Evolutionary conservation across 805 yeast species (phyloP).

Genomic region (Monosporozyma servazzii): DNA sequence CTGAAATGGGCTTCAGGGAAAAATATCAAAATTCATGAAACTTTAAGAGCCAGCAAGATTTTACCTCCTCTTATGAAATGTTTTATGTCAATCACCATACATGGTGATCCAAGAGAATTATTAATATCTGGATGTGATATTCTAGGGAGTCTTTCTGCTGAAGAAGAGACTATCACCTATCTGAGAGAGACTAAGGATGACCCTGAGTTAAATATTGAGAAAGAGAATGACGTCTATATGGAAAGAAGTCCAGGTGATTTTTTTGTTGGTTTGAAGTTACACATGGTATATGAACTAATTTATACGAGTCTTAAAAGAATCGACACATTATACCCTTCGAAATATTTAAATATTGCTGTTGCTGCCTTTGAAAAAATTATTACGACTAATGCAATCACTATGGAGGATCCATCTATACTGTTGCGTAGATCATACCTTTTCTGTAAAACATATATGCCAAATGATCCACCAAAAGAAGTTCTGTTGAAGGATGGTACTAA

Average conservation of each 20-base stretch:
- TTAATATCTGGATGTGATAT: constrained; percentile 64
- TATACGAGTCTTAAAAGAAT: constrained; percentile 50
- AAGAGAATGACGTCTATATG: constrained; percentile 5
- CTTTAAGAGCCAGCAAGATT: constrained; percentile 22
- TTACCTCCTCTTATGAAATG: constrained; percentile 34
- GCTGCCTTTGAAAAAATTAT: constrained; percentile 48
- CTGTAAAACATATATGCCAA: constrained; percentile 48
- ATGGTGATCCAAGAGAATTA: constrained; percentile 77
- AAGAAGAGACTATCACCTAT: constrained; percentile 8
- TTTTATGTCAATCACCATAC: constrained; percentile 53
- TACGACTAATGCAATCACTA: constrained; percentile 32
- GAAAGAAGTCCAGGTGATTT: constrained; percentile 20
- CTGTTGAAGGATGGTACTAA: constrained; percentile 9
- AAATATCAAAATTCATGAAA: constrained; percentile 29
- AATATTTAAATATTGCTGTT: constrained; percentile 62
- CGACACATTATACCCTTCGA: constrained; percentile 66
- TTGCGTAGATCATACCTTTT: constrained; percentile 58
- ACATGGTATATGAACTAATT: constrained; percentile 58
- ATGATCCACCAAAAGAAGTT: constrained; percentile 34
- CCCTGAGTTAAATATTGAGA: constrained; percentile 3
- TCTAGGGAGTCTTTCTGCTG: constrained; percentile 25
- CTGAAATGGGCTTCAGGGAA: constrained; percentile 40
- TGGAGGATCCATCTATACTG: constrained; percentile 34
- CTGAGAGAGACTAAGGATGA: constrained; percentile 6
- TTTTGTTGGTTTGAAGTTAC: constrained; percentile 49